Evolutionary conservation across 306 rosid species (phyloP).

Genomic region (Cercis canadensis): DNA sequence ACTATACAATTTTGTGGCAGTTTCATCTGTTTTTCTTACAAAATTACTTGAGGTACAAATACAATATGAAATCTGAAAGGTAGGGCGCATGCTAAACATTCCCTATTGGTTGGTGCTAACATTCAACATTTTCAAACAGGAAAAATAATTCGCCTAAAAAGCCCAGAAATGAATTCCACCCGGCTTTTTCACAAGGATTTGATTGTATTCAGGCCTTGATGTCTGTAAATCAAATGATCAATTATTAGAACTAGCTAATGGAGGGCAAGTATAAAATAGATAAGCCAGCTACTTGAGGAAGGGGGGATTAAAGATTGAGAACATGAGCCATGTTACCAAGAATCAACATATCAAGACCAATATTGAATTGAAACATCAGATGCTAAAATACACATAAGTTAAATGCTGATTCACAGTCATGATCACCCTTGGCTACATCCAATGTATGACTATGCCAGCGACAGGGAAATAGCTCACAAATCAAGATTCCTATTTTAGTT

Average conservation of each 20-base stretch:
- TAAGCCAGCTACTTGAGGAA: not conserved
- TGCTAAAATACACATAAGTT: not conserved
- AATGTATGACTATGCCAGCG: too few relatives aligned
- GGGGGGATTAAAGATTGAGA: not conserved
- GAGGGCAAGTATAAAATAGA: not conserved
- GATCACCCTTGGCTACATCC: not conserved
- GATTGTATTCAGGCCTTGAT: constrained; percentile 89
- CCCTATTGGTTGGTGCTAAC: not conserved
- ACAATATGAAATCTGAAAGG: constrained; percentile 8
- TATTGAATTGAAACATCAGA: constrained; percentile 5
- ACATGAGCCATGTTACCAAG: constrained; percentile 1
- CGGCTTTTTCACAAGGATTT: constrained; percentile 79
- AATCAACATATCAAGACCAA: constrained; percentile 12
- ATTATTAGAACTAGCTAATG: constrained; percentile 15
- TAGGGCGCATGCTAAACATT: constrained; percentile 9
- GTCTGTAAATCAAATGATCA: constrained; percentile 63
- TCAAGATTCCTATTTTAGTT: too few relatives aligned
- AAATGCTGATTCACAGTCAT: not conserved
- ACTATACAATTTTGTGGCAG: constrained; percentile 10
- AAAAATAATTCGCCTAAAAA: constrained; percentile 37
- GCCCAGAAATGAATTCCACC: constrained; percentile 72
- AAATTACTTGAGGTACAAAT: constrained; percentile 35
- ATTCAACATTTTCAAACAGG: constrained; percentile 21
- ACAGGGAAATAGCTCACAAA: not conserved
- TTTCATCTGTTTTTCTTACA: constrained; percentile 22